Conservation (phyloP, 805 yeast genomes). For the Cyberlindnera nakhonratchasimensis region DNA sequence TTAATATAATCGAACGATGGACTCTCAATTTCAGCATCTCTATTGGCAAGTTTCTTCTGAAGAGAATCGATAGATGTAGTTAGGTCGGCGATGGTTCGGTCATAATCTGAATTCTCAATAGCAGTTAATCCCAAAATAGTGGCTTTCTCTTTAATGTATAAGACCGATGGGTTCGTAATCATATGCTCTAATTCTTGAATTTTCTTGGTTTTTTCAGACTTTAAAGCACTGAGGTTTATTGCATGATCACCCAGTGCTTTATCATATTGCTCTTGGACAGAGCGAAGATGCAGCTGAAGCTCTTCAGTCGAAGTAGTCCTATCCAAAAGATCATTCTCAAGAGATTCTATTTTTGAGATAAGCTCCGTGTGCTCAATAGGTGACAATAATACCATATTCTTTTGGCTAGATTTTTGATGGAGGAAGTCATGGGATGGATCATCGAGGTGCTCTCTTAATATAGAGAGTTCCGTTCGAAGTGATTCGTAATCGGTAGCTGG, state of each 20-base stretch:
- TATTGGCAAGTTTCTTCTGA: not conserved
- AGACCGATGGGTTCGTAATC: constrained; percentile 31
- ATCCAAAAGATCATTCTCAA: not conserved
- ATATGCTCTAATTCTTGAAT: constrained; percentile 8
- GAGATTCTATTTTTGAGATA: not conserved
- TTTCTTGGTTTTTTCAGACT: not conserved
- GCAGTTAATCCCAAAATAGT: too few species aligned
- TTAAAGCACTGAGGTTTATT: not conserved
- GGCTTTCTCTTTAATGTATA: too few species aligned
- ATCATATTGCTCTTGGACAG: not conserved
- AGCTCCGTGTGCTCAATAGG: constrained; percentile 7
- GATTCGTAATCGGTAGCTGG: constrained; percentile 15
- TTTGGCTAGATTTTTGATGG: constrained; percentile 13
- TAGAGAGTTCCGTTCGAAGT: constrained; percentile 6
- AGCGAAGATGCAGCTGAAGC: not conserved
- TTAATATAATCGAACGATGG: constrained; percentile 34
- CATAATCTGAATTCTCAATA: too few species aligned
- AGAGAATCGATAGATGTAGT: not conserved
- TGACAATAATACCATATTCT: constrained; percentile 16
- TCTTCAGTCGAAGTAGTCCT: too few species aligned
- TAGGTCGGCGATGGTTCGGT: not conserved
- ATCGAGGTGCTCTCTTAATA: constrained; percentile 12
- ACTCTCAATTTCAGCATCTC: not conserved
- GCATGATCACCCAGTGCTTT: constrained; percentile 2
- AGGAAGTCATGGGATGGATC: constrained; percentile 20